Conservation (phyloP, 495 filamentous ascomycete species). For the Neurospora sp. region DNA sequence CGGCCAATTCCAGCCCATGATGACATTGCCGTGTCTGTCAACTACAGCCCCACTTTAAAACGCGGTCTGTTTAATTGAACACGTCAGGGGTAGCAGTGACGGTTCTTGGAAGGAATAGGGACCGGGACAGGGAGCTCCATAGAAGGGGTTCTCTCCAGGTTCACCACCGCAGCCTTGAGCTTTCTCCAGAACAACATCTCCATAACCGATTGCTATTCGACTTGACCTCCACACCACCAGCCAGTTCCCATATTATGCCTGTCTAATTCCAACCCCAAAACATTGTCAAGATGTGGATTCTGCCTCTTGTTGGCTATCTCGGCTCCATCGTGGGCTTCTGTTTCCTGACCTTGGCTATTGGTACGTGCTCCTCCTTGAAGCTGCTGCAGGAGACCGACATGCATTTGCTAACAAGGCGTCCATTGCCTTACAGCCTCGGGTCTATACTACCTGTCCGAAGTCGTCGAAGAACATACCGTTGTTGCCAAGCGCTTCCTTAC, state of each 20-base stretch:
- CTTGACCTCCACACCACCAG: not conserved
- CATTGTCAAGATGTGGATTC: constrained; percentile 65
- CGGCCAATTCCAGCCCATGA: not conserved
- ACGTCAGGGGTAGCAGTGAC: not conserved
- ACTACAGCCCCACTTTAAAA: not conserved
- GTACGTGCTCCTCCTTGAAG: constrained; percentile 34
- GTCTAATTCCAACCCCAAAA: not conserved
- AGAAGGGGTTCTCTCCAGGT: not conserved
- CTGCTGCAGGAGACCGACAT: not conserved
- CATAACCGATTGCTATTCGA: not conserved
- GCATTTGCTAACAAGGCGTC: not conserved
- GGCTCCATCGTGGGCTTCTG: constrained; percentile 81
- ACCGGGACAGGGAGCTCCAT: not conserved
- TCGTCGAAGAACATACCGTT: constrained; percentile 96
- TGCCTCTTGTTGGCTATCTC: constrained; percentile 80
- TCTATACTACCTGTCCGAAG: constrained; percentile 94
- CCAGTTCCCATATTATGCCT: not conserved
- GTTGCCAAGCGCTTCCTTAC: constrained; percentile 75
- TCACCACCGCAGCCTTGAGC: not conserved
- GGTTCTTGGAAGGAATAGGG: not conserved
- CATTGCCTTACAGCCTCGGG: constrained; percentile 59
- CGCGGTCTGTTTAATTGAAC: constrained; percentile 9
- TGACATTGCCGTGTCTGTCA: not conserved
- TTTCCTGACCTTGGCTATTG: constrained; percentile 89
- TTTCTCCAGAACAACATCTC: not conserved